These are phyloP conservation scores for Aspergillus sparsus DNA, from an alignment of 495 filamentous ascomycete genomes.

Conservation along the genomic window DNA sequence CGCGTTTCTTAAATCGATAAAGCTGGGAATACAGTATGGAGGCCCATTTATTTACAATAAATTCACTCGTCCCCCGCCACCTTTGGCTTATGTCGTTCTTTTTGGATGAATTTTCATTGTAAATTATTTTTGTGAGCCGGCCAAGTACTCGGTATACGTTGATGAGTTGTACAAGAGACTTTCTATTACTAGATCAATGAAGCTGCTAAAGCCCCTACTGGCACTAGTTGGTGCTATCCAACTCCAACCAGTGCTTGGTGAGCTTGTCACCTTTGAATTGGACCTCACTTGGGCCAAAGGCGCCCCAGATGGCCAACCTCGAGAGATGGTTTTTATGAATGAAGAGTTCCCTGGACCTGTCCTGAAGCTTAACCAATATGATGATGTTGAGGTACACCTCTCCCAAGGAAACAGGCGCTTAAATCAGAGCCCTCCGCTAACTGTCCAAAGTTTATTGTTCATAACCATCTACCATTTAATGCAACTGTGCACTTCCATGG, in stretches of 20 bases:
- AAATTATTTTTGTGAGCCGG: no score
- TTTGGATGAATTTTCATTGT: no score
- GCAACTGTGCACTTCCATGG: neutral
- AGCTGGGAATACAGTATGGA: no score
- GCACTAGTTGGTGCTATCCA: neutral
- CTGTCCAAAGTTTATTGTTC: neutral
- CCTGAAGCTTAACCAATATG: neutral
- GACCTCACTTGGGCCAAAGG: neutral
- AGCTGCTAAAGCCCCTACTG: neutral
- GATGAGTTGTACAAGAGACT: no score
- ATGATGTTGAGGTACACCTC: neutral
- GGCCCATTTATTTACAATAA: no score
- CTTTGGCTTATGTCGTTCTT: no score
- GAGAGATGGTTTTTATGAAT: neutral
- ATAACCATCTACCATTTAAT: neutral
- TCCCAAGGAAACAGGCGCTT: no score
- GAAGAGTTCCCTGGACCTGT: neutral
- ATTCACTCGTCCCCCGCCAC: no score
- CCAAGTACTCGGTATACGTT: no score
- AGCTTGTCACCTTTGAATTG: neutral
- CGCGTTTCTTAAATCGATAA: no score
- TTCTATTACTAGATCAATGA: neutral
- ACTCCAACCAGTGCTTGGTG: neutral
- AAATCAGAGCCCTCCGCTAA: no score
- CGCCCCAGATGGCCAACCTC: neutral